phyloP scores from a whole-genome alignment of 2,329 filamentous ascomycete genomes.

The Rutstroemia sp. region DNA sequence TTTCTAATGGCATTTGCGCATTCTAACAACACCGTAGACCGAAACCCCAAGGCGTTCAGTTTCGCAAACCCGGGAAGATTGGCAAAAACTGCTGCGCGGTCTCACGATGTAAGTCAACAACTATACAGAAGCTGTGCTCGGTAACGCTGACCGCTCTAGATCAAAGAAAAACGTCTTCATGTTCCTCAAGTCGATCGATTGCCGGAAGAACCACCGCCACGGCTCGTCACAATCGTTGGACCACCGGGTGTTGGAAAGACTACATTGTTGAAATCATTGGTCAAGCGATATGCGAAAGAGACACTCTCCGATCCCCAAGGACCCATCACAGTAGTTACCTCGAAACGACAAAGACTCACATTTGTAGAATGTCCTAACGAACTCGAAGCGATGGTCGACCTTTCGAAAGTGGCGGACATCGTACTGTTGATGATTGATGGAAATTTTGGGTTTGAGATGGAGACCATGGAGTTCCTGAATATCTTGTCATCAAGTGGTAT shows the following conservation, averaged over 20 bases:
- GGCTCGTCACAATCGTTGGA: conserved; percentile 89
- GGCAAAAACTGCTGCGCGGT: conserved; percentile 38
- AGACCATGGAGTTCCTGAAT: conserved; percentile 99
- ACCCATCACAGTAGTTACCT: conserved; percentile 91
- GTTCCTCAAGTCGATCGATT: conserved; percentile 93
- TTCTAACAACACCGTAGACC: conserved; percentile 20
- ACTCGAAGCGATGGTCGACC: conserved; percentile 91
- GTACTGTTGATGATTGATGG: conserved; percentile 97
- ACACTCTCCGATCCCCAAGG: conserved; percentile 83
- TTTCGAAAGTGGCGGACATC: conserved; percentile 96
- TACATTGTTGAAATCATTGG: conserved; percentile 87
- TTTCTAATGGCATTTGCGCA: not conserved
- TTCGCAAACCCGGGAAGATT: conserved; percentile 32
- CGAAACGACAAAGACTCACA: conserved; percentile 88
- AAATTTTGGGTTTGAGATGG: conserved; percentile 99
- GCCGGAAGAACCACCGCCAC: conserved; percentile 88
- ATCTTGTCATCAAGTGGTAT: conserved; percentile 90
- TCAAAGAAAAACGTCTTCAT: conserved; percentile 93
- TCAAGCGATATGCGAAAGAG: conserved; percentile 93
- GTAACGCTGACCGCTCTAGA: conserved; percentile 38
- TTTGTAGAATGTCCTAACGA: conserved; percentile 98
- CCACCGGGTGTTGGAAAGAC: conserved; percentile 95
- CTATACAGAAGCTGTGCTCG: not conserved
- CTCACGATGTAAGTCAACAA: conserved; percentile 40
- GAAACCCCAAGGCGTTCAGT: conserved; percentile 31